Conservation (phyloP, 108 stramenopile species). For the Licmophora abbreviata region DNA sequence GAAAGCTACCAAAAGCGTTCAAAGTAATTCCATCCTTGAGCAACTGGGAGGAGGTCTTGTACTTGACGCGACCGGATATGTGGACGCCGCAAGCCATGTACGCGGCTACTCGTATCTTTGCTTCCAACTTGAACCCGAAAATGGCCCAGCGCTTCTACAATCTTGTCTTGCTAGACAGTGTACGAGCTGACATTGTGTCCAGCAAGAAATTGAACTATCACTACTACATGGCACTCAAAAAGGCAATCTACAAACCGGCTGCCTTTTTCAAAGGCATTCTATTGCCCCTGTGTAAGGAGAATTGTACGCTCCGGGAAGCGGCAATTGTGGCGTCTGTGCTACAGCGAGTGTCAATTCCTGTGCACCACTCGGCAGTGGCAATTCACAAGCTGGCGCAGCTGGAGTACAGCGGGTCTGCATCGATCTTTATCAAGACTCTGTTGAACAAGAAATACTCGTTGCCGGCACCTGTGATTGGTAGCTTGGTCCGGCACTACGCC, state of each 20-base stretch:
- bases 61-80: constrained; percentile 90
- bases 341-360: constrained; percentile 90
- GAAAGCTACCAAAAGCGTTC: constrained; percentile 99
- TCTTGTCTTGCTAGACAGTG: constrained; percentile 88
- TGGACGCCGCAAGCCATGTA: constrained; percentile 97
- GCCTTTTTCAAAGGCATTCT: constrained; percentile 99
- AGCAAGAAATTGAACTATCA: constrained; percentile 98
- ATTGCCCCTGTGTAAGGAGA: constrained; percentile 84
- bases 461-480: constrained; percentile 87
- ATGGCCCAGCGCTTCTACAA: constrained; percentile 98
- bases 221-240: constrained; percentile 91
- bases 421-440: constrained; percentile 86
- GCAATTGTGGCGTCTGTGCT: constrained; percentile 92
- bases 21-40: constrained; percentile 95
- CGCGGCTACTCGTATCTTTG: constrained; percentile 95
- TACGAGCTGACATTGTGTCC: constrained; percentile 87
- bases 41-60: constrained; percentile 98
- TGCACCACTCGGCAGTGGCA: constrained; percentile 95
- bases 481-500: constrained; percentile 87
- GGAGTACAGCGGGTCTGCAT: constrained; percentile 91
- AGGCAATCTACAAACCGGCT: constrained; percentile 96
- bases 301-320: constrained; percentile 96
- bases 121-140: constrained; percentile 95
- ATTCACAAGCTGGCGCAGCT: constrained; percentile 92
- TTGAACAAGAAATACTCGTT: constrained; percentile 98